Conservation (phyloP, 257 asterid species). For the Rhazya stricta region DNA sequence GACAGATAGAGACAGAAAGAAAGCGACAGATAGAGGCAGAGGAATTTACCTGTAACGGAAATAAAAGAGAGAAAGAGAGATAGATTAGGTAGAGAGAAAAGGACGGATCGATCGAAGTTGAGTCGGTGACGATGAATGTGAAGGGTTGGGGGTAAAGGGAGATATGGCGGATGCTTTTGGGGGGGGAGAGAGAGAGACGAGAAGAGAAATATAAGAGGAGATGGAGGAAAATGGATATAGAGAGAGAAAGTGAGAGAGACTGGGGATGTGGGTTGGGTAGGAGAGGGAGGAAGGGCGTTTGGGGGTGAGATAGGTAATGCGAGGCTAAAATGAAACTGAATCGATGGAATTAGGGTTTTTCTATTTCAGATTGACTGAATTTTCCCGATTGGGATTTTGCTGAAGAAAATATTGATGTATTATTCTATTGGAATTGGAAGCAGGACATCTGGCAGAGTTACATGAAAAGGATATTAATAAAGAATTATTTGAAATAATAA, state of each 20-base stretch:
- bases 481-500: too few relatives aligned
- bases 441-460: too few relatives aligned
- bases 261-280: not conserved
- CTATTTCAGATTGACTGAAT: not conserved
- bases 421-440: too few relatives aligned
- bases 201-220: not conserved
- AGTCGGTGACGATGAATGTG: conserved; percentile 6
- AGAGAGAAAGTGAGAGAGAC: not conserved
- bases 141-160: not conserved
- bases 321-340: conserved; percentile 26
- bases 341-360: conserved; percentile 25
- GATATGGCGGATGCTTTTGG: not conserved
- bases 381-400: conserved; percentile 1
- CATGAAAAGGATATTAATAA: too few relatives aligned
- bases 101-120: conserved; percentile 19
- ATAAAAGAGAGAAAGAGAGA: not conserved
- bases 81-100: not conserved
- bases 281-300: not conserved
- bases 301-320: conserved; percentile 14
- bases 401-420: too few relatives aligned
- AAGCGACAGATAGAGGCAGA: not conserved
- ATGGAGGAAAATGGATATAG: not conserved
- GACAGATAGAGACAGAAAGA: conserved; percentile 16
- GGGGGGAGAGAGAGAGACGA: not conserved
- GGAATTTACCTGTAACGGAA: conserved; percentile 17